Evolutionary conservation across 2,329 filamentous ascomycete species (phyloP).

Genomic region (Fonsecaea pugnacius): DNA sequence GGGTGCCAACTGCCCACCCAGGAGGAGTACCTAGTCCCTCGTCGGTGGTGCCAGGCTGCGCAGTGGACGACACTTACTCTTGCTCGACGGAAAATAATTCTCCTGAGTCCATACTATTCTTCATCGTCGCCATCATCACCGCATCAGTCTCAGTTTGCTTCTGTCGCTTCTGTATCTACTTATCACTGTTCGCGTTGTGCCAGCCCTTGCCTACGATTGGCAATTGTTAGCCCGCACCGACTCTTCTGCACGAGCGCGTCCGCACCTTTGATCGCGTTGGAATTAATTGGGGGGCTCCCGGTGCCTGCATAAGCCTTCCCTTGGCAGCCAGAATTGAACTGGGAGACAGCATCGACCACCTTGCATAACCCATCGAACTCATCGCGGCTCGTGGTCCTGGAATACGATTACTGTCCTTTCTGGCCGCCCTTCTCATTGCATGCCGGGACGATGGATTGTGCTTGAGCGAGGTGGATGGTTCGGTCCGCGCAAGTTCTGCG

Average conservation of each 20-base stretch:
- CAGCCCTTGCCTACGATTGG: conserved; percentile 5
- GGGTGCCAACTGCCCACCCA: background rate
- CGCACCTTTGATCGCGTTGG: conserved; percentile 9
- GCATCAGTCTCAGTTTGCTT: background rate
- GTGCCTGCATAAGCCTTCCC: conserved; percentile 28
- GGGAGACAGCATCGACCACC: conserved; percentile 25
- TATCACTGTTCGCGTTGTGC: background rate
- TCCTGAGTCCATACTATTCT: conserved; percentile 12
- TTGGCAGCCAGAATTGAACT: conserved; percentile 22
- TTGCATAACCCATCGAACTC: conserved; percentile 20
- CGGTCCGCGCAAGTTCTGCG: conserved; percentile 22
- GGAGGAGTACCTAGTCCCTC: background rate
- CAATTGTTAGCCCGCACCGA: conserved; percentile 16
- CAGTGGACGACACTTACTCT: conserved; percentile 2
- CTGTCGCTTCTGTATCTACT: conserved; percentile 2
- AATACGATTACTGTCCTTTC: conserved; percentile 3
- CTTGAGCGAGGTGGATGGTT: conserved; percentile 24
- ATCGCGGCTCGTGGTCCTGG: conserved; percentile 1
- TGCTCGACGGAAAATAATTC: conserved; percentile 18
- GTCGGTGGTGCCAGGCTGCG: background rate
- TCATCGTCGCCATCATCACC: conserved; percentile 9
- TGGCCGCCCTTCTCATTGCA: background rate
- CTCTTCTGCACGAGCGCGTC: conserved; percentile 11
- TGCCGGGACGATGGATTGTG: conserved; percentile 25
- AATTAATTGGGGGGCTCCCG: conserved; percentile 9